phyloP scores from a whole-genome alignment of 2,329 filamentous ascomycete genomes.

The Dactylellina leptospora region DNA sequence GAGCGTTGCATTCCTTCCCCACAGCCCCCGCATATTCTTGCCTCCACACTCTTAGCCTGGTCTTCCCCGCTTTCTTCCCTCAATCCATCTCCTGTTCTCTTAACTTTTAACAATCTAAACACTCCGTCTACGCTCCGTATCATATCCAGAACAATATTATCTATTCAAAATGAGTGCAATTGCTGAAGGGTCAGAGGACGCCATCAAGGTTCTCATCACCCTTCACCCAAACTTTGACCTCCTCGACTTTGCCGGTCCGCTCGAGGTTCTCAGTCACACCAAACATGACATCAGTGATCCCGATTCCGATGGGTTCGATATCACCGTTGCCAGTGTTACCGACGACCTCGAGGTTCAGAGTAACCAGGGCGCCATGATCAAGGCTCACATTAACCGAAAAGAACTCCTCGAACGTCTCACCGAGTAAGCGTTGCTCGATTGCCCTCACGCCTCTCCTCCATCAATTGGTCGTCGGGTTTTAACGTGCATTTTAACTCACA shows the following conservation, averaged over 20 bases:
- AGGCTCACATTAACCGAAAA: conserved; percentile 78
- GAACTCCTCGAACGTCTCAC: conserved; percentile 73
- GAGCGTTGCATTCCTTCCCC: conserved; percentile 26
- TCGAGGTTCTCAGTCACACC: conserved; percentile 68
- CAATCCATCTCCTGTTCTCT: conserved; percentile 12
- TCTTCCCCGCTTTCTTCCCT: conserved; percentile 44
- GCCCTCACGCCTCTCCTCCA: neutral
- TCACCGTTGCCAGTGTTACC: conserved; percentile 64
- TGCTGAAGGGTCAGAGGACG: conserved; percentile 36
- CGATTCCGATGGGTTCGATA: conserved; percentile 65
- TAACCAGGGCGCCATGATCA: conserved; percentile 73
- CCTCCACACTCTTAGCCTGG: conserved; percentile 45
- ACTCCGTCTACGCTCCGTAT: conserved; percentile 36
- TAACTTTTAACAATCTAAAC: neutral
- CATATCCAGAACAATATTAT: conserved; percentile 54
- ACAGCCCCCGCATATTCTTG: conserved; percentile 42
- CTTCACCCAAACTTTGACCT: conserved; percentile 68
- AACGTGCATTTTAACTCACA: conserved; percentile 58
- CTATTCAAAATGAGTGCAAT: conserved; percentile 55
- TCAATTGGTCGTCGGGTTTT: neutral
- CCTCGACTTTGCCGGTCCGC: conserved; percentile 68
- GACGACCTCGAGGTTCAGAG: conserved; percentile 63
- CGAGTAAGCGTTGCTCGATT: conserved; percentile 40
- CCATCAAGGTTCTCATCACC: conserved; percentile 70
- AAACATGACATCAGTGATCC: conserved; percentile 67